Evolutionary conservation across 495 filamentous ascomycete genomes (phyloP).

Genomic region (Acidiella bohemica): DNA sequence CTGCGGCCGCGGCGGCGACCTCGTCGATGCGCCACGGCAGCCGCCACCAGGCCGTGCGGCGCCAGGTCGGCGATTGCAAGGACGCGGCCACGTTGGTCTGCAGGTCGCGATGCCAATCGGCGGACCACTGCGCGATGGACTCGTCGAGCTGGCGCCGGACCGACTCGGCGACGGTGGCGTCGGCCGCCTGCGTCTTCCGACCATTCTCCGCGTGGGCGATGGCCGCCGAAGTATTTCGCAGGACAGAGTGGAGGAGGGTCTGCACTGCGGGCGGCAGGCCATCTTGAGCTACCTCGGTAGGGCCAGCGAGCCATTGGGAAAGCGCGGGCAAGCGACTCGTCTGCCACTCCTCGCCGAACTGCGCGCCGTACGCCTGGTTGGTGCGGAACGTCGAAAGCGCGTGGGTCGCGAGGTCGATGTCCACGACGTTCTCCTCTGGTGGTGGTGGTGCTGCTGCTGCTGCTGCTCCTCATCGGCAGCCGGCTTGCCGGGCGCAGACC

Average conservation of each 20-base stretch:
- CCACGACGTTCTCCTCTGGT: slow-evolving; percentile 29
- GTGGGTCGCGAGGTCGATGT: slow-evolving; percentile 40
- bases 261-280: slow-evolving; percentile 48
- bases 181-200: slow-evolving; percentile 29
- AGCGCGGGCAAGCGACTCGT: slow-evolving; percentile 38
- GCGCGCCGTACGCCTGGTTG: slow-evolving; percentile 38
- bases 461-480: neutral
- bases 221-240: slow-evolving; percentile 42
- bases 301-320: slow-evolving; percentile 46
- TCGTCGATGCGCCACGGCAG: slow-evolving; percentile 91
- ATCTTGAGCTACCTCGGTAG: slow-evolving; percentile 17
- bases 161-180: slow-evolving; percentile 27
- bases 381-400: slow-evolving; percentile 36
- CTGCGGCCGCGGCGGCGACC: slow-evolving; percentile 62
- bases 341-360: slow-evolving; percentile 18
- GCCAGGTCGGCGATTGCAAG: slow-evolving; percentile 55
- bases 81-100: slow-evolving; percentile 60
- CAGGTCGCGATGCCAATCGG: slow-evolving; percentile 68
- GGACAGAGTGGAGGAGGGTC: slow-evolving; percentile 51
- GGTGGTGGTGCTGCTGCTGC: too few relatives aligned
- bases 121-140: slow-evolving; percentile 57
- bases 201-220: slow-evolving; percentile 42
- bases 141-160: slow-evolving; percentile 39
- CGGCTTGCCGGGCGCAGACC: neutral
- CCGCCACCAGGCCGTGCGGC: slow-evolving; percentile 79